Percentiles rank a stretch among this genome's conserved stretches.
phyloP scores from a whole-genome alignment of 306 rosid genomes.

The Cucurbita maxima region DNA sequence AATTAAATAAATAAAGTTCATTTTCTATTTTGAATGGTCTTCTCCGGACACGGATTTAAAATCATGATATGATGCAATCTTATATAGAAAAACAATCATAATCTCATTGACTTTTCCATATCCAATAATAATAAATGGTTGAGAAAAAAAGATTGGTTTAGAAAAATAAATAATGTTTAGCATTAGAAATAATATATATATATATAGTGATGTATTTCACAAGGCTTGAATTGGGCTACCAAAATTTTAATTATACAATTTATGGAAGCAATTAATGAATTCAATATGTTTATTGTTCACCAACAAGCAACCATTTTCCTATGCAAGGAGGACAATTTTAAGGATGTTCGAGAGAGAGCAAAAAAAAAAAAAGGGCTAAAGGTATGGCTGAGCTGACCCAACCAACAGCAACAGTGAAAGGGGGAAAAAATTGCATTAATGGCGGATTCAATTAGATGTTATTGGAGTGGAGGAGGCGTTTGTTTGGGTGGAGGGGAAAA shows the following conservation, averaged over 20 bases:
- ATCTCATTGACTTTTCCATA: not conserved
- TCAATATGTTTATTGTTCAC: not conserved
- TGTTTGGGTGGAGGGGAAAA: slow-evolving; percentile 1
- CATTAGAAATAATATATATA: not conserved
- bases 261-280: not conserved
- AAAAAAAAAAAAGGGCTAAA: not conserved
- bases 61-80: not conserved
- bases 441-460: not conserved
- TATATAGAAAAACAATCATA: not conserved
- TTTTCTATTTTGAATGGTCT: no score
- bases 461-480: not conserved
- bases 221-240: not conserved
- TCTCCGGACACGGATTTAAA: no score
- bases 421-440: not conserved
- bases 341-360: not conserved
- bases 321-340: not conserved
- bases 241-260: not conserved
- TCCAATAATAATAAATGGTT: not conserved
- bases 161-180: not conserved
- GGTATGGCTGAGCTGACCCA: not conserved
- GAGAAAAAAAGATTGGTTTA: no score
- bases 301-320: not conserved
- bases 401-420: not conserved
- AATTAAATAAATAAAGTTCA: not conserved
- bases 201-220: not conserved